phyloP scores from a whole-genome alignment of 495 filamentous ascomycete species.

The Lepidopterella palustris region DNA sequence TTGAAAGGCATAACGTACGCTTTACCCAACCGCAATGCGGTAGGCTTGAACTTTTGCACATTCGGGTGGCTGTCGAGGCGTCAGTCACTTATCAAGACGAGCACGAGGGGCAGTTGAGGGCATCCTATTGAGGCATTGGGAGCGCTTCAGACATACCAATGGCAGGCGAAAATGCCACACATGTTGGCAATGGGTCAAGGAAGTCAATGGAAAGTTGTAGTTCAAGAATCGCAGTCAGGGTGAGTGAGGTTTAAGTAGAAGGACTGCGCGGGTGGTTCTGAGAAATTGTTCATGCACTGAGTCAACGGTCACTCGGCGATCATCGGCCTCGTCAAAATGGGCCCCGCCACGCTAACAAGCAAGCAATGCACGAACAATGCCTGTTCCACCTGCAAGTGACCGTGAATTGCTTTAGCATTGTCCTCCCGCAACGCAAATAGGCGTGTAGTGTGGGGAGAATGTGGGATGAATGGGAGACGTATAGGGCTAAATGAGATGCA shows the following conservation, averaged over 20 bases:
- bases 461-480: not conserved
- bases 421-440: not conserved
- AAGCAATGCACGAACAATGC: not conserved
- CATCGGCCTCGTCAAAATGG: not conserved
- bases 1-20: conserved; percentile 54
- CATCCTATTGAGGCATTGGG: not conserved
- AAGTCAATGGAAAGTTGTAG: not conserved
- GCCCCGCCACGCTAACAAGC: not conserved
- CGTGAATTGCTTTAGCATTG: not conserved
- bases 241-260: conserved; percentile 22
- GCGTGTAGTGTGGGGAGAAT: not conserved
- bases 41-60: conserved; percentile 94
- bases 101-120: conserved; percentile 29
- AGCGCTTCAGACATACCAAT: conserved; percentile 54
- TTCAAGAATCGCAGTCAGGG: not conserved
- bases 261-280: conserved; percentile 1
- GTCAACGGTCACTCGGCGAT: conserved; percentile 5
- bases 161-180: conserved; percentile 88
- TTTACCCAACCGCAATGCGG: conserved; percentile 91
- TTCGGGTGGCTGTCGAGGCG: conserved; percentile 70
- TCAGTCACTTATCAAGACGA: conserved; percentile 31
- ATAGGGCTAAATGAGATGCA: not conserved
- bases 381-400: not conserved
- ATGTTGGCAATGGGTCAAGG: conserved; percentile 22
- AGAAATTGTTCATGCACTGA: conserved; percentile 4